phyloP scores from a whole-genome alignment of 306 rosid species.

The Glycine soja region DNA sequence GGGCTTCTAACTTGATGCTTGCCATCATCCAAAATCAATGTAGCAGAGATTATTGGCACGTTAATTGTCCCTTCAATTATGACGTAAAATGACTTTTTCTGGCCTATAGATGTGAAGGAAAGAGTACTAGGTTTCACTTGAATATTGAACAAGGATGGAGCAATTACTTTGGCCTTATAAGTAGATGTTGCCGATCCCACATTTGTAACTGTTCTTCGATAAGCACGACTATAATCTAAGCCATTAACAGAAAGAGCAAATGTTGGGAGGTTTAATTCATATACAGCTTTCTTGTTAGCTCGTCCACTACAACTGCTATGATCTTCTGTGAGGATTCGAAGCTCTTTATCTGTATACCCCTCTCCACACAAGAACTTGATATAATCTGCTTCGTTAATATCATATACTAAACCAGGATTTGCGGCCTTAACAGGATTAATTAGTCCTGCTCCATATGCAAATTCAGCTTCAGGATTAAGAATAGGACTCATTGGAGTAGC shows the following conservation, averaged over 20 bases:
- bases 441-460: constrained; percentile 61
- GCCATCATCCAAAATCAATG: constrained; percentile 54
- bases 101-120: constrained; percentile 45
- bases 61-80: constrained; percentile 29
- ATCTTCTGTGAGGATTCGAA: constrained; percentile 11
- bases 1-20: constrained; percentile 53
- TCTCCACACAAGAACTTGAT: constrained; percentile 55
- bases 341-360: constrained; percentile 32
- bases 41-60: constrained; percentile 23
- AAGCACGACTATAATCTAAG: background rate
- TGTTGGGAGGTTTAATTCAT: constrained; percentile 64
- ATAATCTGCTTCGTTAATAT: constrained; percentile 47
- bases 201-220: too few species aligned
- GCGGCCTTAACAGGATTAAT: constrained; percentile 49
- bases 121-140: constrained; percentile 50
- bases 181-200: constrained; percentile 26
- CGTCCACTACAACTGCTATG: background rate
- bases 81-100: constrained; percentile 41
- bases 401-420: constrained; percentile 59
- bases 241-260: constrained; percentile 34
- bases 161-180: constrained; percentile 29
- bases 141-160: constrained; percentile 33
- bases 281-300: background rate
- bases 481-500: constrained; percentile 46
- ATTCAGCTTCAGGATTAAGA: constrained; percentile 50